Conservation (phyloP, 768 basidiomycete genomes). For the Dioszegia crocea region DNA sequence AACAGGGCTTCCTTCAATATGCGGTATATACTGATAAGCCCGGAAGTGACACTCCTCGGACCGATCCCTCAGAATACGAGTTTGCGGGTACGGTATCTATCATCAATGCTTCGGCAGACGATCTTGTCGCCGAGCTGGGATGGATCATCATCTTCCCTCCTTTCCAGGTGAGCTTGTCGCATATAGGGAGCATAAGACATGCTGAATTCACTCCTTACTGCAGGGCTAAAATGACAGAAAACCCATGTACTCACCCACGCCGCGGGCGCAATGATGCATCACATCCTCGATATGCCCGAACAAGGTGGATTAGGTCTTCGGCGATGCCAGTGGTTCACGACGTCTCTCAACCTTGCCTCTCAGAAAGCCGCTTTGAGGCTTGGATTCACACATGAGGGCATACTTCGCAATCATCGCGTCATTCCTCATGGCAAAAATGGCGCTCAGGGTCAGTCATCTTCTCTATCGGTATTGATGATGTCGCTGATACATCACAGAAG, state of each 20-base stretch:
- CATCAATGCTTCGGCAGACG: slow-evolving; percentile 21
- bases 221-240: slow-evolving; percentile 18
- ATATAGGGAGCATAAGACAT: no score
- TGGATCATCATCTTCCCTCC: slow-evolving; percentile 32
- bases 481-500: slow-evolving; percentile 10
- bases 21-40: slow-evolving; percentile 31
- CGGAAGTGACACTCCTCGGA: slow-evolving; percentile 10
- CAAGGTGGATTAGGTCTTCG: slow-evolving; percentile 28
- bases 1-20: slow-evolving; percentile 20
- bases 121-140: slow-evolving; percentile 30
- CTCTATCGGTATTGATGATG: background rate
- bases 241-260: slow-evolving; percentile 43
- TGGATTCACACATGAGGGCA: slow-evolving; percentile 34
- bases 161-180: slow-evolving; percentile 28
- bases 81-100: slow-evolving; percentile 29
- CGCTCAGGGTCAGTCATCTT: slow-evolving; percentile 14
- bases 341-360: slow-evolving; percentile 20
- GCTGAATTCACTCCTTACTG: background rate
- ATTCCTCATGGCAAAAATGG: slow-evolving; percentile 20
- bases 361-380: slow-evolving; percentile 26
- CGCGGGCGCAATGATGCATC: slow-evolving; percentile 31
- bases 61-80: slow-evolving; percentile 26
- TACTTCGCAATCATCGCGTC: slow-evolving; percentile 23
- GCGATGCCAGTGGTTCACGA: slow-evolving; percentile 37
- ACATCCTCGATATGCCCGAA: slow-evolving; percentile 21